These are phyloP conservation scores for Picochlorum sp. DNA, from an alignment of 139 green algal species.

Conservation along the genomic window DNA sequence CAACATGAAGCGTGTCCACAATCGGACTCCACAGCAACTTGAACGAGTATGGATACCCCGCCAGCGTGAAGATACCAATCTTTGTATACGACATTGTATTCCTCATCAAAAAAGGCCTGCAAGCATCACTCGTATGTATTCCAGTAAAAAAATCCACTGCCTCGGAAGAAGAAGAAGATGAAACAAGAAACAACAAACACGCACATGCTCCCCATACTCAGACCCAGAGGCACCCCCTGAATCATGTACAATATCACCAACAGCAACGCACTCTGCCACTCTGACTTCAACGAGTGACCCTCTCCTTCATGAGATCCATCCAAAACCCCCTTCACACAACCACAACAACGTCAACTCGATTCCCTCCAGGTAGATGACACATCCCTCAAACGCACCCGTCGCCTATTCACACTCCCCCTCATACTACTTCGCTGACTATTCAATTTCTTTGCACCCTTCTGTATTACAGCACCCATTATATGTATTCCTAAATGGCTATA, in stretches of 20 bases:
- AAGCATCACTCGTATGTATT: background rate
- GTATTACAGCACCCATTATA: no score
- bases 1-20: slow-evolving; percentile 70
- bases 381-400: no score
- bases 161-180: no score
- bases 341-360: no score
- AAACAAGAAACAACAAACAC: background rate
- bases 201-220: slow-evolving; percentile 78
- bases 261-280: slow-evolving; percentile 60
- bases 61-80: slow-evolving; percentile 79
- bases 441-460: no score
- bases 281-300: background rate
- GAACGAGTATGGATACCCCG: slow-evolving; percentile 83
- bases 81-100: slow-evolving; percentile 62
- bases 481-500: no score
- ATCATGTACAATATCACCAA: slow-evolving; percentile 81
- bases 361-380: no score
- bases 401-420: no score
- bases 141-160: background rate
- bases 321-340: no score
- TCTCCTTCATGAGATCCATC: background rate
- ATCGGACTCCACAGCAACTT: slow-evolving; percentile 91
- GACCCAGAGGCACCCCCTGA: slow-evolving; percentile 78
- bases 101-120: slow-evolving; percentile 81
- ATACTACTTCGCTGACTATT: no score